phyloP scores from a whole-genome alignment of 192 early-diverging fungal species.

The Chytriomyces hyalinus region DNA sequence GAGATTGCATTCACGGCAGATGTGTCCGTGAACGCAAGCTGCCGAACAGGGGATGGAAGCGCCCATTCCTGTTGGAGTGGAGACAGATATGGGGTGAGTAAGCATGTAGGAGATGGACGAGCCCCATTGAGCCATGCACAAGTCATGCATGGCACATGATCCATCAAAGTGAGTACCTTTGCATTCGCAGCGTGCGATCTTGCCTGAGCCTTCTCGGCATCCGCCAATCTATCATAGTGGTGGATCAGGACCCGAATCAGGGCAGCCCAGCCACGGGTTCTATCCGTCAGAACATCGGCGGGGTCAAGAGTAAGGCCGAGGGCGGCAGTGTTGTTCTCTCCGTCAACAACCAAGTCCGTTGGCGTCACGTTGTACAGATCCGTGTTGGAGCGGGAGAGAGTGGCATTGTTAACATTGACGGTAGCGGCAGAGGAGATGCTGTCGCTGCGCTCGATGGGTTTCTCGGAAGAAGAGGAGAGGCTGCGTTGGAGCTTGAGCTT shows the following conservation, averaged over 20 bases:
- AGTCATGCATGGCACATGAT: background rate
- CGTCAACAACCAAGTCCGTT: background rate
- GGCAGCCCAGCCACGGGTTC: slow-evolving; percentile 19
- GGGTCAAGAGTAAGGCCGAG: slow-evolving; percentile 25
- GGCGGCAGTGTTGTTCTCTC: slow-evolving; percentile 17
- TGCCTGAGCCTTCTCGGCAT: slow-evolving; percentile 30
- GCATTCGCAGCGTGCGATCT: slow-evolving; percentile 19
- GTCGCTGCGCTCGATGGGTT: background rate
- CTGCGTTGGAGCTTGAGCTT: background rate
- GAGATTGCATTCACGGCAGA: slow-evolving; percentile 6
- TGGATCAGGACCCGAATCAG: background rate
- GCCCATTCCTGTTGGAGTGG: slow-evolving; percentile 15
- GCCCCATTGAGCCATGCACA: background rate
- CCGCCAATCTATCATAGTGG: slow-evolving; percentile 19
- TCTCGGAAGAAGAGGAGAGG: background rate
- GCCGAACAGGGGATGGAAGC: slow-evolving; percentile 8
- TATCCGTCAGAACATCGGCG: slow-evolving; percentile 30
- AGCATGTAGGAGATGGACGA: slow-evolving; percentile 3
- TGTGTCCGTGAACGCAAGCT: slow-evolving; percentile 12
- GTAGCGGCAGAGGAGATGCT: background rate
- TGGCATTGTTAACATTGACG: background rate
- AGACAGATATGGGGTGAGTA: background rate
- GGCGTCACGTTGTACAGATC: background rate
- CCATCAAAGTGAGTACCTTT: background rate
- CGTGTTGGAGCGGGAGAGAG: background rate